Evolutionary conservation across 2,329 filamentous ascomycete species (phyloP), one percentile per base, ranked within the genome.

Genomic region (Colletotrichum higginsianum): DNA sequence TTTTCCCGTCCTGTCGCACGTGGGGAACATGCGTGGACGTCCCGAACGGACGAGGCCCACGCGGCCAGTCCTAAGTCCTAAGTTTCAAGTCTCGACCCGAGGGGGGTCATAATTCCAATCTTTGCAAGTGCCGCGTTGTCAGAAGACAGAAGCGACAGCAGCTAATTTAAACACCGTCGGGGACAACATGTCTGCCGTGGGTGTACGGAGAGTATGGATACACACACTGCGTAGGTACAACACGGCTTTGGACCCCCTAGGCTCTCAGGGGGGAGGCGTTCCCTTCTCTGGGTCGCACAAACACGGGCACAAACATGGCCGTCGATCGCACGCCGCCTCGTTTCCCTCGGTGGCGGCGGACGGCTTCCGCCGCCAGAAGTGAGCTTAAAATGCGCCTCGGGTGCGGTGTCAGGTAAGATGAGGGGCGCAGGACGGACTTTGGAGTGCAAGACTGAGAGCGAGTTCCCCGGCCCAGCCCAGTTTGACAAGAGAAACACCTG

Each of bases 91-190:
- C 50, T 38, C 42, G 30, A 8, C 30, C 30, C 30, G 8, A 21
- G 21, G 49, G 26, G 8, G 21, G 21, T 52, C 2, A 21, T 15
- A 26, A 50, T 8, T 3, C 30, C 23, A 26, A 21, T 30, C n/a
- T 52, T 23, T 16, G 30, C 63, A 67, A 71, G 52, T 71, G 68
- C 68, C 68, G 64, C 56, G 50, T 57, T 62, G 64, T 67, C 68
- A 71, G 47, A 23, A 35, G 44, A 56, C 13, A 8, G 26, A 46
- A 63, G 47, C 52, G 13, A 53, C 52, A 44, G 46, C 46, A 53
- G 63, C 66, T 53, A 69, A 69, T 58, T 30, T 30, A 8, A 30
- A 30, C 30, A 30, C 30, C 30, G 7, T 30, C 30, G 30, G 30
- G 30, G 2, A 8, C 30, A 30, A 30, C 7, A 7, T 30, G 30